phyloP scores from a whole-genome alignment of 2,329 filamentous ascomycete genomes.

The Aspergillus tubingensis region DNA sequence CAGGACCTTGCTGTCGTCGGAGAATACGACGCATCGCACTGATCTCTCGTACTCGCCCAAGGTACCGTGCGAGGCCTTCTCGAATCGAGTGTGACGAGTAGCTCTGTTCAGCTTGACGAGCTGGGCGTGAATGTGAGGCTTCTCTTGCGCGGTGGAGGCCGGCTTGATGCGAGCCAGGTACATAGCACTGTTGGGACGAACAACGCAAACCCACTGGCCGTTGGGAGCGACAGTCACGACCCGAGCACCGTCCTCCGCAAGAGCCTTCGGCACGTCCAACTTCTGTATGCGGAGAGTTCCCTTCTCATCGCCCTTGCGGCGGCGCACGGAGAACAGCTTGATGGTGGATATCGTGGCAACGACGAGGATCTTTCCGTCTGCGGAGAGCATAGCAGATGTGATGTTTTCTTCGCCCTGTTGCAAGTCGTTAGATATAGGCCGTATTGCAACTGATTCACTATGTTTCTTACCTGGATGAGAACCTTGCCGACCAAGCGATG shows the following conservation, averaged over 20 bases:
- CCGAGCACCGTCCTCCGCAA: slow-evolving; percentile 66
- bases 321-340: slow-evolving; percentile 73
- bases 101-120: slow-evolving; percentile 43
- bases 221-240: slow-evolving; percentile 57
- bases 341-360: slow-evolving; percentile 73
- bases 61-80: slow-evolving; percentile 62
- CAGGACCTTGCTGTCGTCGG: slow-evolving; percentile 75
- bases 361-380: slow-evolving; percentile 71
- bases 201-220: slow-evolving; percentile 48
- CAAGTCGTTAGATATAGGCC: slow-evolving; percentile 12
- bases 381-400: slow-evolving; percentile 70
- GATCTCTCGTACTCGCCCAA: slow-evolving; percentile 75
- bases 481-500: slow-evolving; percentile 66
- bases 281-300: slow-evolving; percentile 71
- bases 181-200: slow-evolving; percentile 63
- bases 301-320: slow-evolving; percentile 53
- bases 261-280: slow-evolving; percentile 61
- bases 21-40: slow-evolving; percentile 75
- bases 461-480: slow-evolving; percentile 48
- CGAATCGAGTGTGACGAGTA: slow-evolving; percentile 33
- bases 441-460: neutral
- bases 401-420: slow-evolving; percentile 75
- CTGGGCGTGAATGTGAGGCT: slow-evolving; percentile 49
- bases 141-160: slow-evolving; percentile 44
- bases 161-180: slow-evolving; percentile 53